Evolutionary conservation across 768 basidiomycete genomes (phyloP).

Genomic region (Suillus placidus): DNA sequence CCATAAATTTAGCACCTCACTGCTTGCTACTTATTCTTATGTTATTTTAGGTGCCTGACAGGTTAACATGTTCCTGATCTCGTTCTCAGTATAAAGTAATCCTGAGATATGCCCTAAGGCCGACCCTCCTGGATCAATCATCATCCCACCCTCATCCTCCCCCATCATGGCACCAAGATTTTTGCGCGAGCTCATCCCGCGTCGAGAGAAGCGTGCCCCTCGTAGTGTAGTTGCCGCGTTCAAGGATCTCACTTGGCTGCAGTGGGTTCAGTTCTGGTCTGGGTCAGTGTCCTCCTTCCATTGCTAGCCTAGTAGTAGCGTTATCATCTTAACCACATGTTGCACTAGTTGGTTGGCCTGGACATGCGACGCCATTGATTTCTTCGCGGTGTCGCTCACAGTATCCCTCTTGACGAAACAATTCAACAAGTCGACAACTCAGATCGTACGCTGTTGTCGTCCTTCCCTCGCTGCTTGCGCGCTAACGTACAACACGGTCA

Average conservation of each 20-base stretch:
- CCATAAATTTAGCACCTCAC: background rate
- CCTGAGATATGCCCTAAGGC: background rate
- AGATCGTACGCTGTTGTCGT: slow-evolving; percentile 42
- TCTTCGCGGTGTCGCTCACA: slow-evolving; percentile 75
- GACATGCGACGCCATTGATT: slow-evolving; percentile 87
- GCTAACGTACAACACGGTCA: background rate
- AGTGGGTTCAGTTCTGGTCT: slow-evolving; percentile 61
- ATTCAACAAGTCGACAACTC: slow-evolving; percentile 44
- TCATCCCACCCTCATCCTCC: background rate
- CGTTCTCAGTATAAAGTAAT: background rate
- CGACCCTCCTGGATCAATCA: background rate
- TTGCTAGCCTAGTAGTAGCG: background rate
- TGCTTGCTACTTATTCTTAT: background rate
- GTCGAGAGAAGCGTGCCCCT: slow-evolving; percentile 41
- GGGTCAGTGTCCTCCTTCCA: slow-evolving; percentile 41
- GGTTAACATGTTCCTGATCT: background rate
- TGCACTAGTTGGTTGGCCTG: slow-evolving; percentile 73
- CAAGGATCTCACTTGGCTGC: slow-evolving; percentile 47
- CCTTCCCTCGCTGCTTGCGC: background rate
- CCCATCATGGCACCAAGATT: slow-evolving; percentile 53
- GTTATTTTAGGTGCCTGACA: background rate
- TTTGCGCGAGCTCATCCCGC: slow-evolving; percentile 51
- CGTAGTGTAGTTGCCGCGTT: slow-evolving; percentile 50
- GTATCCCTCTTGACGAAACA: slow-evolving; percentile 48
- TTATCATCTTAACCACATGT: background rate